Evolutionary conservation across 805 yeast genomes (phyloP).

Genomic region (Lachancea quebecensis): DNA sequence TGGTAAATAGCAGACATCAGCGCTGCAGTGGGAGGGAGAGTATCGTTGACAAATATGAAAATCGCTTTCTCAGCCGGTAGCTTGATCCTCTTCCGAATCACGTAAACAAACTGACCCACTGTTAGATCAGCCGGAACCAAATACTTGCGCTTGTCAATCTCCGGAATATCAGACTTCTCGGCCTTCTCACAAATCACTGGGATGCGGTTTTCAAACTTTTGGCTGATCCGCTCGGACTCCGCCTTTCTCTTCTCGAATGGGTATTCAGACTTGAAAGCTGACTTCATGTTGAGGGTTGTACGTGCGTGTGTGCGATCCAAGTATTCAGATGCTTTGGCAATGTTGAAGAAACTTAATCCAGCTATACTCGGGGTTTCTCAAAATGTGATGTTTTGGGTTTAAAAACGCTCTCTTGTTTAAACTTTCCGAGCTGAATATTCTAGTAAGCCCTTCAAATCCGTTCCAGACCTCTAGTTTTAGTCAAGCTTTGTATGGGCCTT

Average conservation of each 20-base stretch:
- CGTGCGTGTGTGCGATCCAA: not conserved
- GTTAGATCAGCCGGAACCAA: conserved; percentile 93
- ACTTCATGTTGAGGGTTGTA: conserved; percentile 21
- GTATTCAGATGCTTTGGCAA: no score
- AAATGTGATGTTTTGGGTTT: no score
- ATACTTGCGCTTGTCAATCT: conserved; percentile 94
- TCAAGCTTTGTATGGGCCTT: no score
- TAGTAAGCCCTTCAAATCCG: no score
- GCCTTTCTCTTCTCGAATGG: conserved; percentile 94
- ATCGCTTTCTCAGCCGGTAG: conserved; percentile 97
- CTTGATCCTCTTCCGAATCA: conserved; percentile 91
- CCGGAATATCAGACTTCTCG: conserved; percentile 92
- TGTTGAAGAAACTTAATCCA: no score
- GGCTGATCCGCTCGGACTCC: conserved; percentile 84
- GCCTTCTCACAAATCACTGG: conserved; percentile 97
- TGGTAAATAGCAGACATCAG: conserved; percentile 91
- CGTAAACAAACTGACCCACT: conserved; percentile 97
- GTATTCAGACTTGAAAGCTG: conserved; percentile 51
- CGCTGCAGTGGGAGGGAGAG: conserved; percentile 96
- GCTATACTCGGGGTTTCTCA: no score
- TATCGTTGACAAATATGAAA: conserved; percentile 93
- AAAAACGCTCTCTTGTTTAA: no score
- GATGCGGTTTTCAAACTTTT: conserved; percentile 83
- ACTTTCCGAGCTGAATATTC: no score
- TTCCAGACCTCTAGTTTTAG: no score